A percentile compares a stretch with the other conserved stretches of the same genome.
Evolutionary conservation across 306 rosid species (phyloP).

Genomic region (Sophora flavescens): DNA sequence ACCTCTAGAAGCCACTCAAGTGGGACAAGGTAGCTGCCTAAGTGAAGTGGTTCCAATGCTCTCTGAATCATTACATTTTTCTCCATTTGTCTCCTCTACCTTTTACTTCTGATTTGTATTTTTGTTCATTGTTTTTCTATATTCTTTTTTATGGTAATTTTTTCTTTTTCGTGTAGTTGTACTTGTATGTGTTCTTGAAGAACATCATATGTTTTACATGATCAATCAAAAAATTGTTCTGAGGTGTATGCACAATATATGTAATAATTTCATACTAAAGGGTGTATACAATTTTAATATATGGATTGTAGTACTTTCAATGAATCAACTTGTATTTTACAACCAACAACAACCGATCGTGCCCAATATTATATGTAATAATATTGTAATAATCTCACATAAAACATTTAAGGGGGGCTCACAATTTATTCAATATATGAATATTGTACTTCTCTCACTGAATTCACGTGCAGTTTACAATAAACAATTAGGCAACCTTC

Average conservation of each 20-base stretch:
- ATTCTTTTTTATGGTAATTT: neutral
- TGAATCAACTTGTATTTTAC: neutral
- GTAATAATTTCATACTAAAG: constrained; percentile 37
- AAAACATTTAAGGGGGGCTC: too few species aligned
- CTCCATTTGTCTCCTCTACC: neutral
- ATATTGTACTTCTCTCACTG: too few species aligned
- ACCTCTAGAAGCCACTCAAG: constrained; percentile 68
- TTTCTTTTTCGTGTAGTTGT: constrained; percentile 28
- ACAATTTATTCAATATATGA: too few species aligned
- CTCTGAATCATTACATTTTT: constrained; percentile 3
- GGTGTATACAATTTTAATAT: constrained; percentile 9
- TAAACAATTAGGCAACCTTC: neutral
- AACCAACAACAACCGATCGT: neutral
- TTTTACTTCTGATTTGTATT: neutral
- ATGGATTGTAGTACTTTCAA: neutral
- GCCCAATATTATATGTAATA: too few species aligned
- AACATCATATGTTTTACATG: constrained; percentile 36
- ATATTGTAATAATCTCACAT: too few species aligned
- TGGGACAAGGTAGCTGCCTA: constrained; percentile 61
- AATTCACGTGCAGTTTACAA: too few species aligned
- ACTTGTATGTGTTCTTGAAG: constrained; percentile 20
- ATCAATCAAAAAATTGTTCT: neutral
- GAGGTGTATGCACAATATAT: constrained; percentile 33
- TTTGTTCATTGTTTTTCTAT: constrained; percentile 1
- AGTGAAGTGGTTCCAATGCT: constrained; percentile 26